These are phyloP conservation scores for Elsinoe australis DNA, from an alignment of 2,329 filamentous ascomycete species.

Conservation along the genomic window DNA sequence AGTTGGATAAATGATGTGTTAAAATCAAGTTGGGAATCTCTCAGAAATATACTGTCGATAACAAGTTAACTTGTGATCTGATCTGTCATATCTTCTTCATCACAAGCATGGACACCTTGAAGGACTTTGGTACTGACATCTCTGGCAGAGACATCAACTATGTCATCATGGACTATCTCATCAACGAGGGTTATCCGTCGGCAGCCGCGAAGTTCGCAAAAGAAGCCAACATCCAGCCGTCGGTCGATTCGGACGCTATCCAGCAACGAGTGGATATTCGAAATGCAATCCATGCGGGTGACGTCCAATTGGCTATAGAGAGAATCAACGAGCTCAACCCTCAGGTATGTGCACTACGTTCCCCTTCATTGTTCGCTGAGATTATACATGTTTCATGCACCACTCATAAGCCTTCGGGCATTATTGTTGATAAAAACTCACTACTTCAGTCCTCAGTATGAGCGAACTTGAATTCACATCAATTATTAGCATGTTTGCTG, in stretches of 20 bases:
- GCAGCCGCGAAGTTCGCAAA: constrained; percentile 89
- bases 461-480: constrained; percentile 40
- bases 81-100: constrained; percentile 32
- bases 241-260: constrained; percentile 62
- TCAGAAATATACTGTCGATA: constrained; percentile 96
- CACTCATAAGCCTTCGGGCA: constrained; percentile 86
- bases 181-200: constrained; percentile 87
- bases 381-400: constrained; percentile 99
- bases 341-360: constrained; percentile 58
- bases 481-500: background rate
- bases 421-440: constrained; percentile 81
- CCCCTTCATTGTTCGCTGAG: constrained; percentile 46
- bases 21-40: constrained; percentile 99
- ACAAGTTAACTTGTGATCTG: constrained; percentile 71
- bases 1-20: constrained; percentile 62
- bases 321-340: constrained; percentile 83
- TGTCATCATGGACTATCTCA: constrained; percentile 92
- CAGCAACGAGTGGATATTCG: constrained; percentile 73
- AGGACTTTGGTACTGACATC: constrained; percentile 21
- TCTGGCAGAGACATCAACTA: constrained; percentile 78
- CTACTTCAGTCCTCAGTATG: constrained; percentile 83
- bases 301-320: constrained; percentile 78
- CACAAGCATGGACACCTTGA: constrained; percentile 21
- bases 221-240: constrained; percentile 78
- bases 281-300: constrained; percentile 73